phyloP scores from a whole-genome alignment of 2,329 filamentous ascomycete species.

The Pseudocercospora ulei region DNA sequence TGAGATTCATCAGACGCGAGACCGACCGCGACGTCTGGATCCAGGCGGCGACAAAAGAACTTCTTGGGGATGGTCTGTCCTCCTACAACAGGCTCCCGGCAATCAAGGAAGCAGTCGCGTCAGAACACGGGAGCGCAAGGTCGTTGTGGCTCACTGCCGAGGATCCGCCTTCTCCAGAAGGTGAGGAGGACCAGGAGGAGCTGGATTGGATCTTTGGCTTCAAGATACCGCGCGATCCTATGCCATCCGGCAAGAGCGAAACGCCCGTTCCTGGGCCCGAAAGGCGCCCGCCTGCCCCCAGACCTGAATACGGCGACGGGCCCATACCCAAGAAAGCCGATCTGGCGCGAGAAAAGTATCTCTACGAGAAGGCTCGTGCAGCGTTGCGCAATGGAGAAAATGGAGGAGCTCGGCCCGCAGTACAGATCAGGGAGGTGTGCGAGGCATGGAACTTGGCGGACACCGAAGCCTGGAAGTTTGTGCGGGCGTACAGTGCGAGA shows the following conservation, averaged over 20 bases:
- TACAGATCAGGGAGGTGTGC: conserved; percentile 38
- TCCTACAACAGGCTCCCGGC: conserved; percentile 57
- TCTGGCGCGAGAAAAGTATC: conserved; percentile 45
- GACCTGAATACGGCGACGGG: conserved; percentile 44
- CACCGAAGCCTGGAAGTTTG: conserved; percentile 67
- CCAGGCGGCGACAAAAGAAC: conserved; percentile 56
- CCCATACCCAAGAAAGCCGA: conserved; percentile 47
- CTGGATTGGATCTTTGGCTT: conserved; percentile 90
- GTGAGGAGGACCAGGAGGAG: conserved; percentile 45
- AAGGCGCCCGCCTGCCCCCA: conserved; percentile 40
- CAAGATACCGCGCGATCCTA: conserved; percentile 53
- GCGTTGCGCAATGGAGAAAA: conserved; percentile 14
- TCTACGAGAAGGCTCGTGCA: conserved; percentile 41
- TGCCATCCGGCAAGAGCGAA: conserved; percentile 47
- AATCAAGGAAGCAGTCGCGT: conserved; percentile 74
- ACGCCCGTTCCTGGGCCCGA: conserved; percentile 52
- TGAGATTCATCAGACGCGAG: conserved; percentile 44
- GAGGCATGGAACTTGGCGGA: conserved; percentile 55
- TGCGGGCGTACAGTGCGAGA: conserved; percentile 57
- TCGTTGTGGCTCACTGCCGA: conserved; percentile 78
- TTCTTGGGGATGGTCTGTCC: conserved; percentile 55
- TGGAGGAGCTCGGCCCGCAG: conserved; percentile 10
- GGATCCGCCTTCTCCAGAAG: conserved; percentile 38
- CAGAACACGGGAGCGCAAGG: conserved; percentile 52
- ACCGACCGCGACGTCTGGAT: conserved; percentile 74